Evolutionary conservation across 2,329 filamentous ascomycete genomes (phyloP).

Genomic region (Colletotrichum trifolii): DNA sequence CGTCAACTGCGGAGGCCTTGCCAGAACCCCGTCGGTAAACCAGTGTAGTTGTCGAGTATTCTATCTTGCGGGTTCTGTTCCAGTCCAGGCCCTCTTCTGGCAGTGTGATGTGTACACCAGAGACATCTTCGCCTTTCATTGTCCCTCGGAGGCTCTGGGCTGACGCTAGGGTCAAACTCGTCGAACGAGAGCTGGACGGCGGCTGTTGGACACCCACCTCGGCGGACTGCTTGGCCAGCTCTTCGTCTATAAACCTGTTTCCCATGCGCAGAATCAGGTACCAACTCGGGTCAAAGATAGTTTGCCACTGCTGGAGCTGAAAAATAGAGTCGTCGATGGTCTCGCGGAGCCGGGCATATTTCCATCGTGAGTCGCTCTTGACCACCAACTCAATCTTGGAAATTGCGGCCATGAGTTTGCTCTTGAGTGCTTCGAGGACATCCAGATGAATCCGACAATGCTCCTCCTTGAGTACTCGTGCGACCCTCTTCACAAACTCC

Average conservation of each 20-base stretch:
- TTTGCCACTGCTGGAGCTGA: neutral
- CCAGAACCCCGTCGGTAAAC: neutral
- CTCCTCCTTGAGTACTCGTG: neutral
- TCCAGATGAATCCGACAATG: neutral
- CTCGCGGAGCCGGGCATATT: neutral
- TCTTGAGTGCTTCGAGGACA: neutral
- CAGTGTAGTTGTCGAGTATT: neutral
- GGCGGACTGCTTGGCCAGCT: neutral
- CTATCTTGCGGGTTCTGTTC: neutral
- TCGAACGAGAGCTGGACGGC: neutral
- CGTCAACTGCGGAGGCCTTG: neutral
- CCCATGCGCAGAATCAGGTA: constrained; percentile 5
- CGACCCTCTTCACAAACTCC: neutral
- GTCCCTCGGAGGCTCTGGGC: neutral
- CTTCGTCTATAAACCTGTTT: neutral
- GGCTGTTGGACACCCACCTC: neutral
- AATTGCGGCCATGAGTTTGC: neutral
- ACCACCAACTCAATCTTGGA: neutral
- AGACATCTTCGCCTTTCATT: neutral
- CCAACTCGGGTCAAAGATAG: constrained; percentile 1
- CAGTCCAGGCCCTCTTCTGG: constrained; percentile 11
- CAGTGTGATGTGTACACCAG: neutral
- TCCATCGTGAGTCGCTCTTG: neutral
- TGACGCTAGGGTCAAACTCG: neutral
- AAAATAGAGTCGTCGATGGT: neutral